Evolutionary conservation across 2,329 filamentous ascomycete genomes (phyloP).

Genomic region (Aspergillus tubingensis): DNA sequence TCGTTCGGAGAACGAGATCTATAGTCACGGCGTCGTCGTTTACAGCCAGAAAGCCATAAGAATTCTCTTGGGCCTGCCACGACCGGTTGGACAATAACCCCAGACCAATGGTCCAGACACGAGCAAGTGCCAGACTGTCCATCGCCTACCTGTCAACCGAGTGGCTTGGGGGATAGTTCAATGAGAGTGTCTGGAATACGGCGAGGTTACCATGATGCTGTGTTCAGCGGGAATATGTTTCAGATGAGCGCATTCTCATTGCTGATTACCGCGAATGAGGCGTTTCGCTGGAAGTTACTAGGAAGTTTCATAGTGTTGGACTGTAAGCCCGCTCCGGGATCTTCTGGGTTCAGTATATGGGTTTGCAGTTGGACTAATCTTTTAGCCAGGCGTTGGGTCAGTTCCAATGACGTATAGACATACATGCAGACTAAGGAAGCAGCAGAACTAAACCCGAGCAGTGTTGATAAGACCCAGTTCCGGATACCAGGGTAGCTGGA

Average conservation of each 20-base stretch:
- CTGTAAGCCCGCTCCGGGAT: not conserved
- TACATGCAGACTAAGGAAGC: not conserved
- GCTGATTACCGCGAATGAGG: not conserved
- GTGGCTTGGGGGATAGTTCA: not conserved
- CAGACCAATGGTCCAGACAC: not conserved
- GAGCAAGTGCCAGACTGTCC: not conserved
- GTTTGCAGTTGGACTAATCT: not conserved
- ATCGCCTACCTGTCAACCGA: not conserved
- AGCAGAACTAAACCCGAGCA: too few species aligned
- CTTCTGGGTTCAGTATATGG: not conserved
- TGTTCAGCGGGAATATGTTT: not conserved
- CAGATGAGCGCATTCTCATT: not conserved
- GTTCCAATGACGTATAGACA: not conserved
- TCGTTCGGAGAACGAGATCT: too few species aligned
- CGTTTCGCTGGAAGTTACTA: too few species aligned
- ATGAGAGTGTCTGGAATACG: not conserved
- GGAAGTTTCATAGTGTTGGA: not conserved
- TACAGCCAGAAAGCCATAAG: not conserved
- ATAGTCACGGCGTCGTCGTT: not conserved
- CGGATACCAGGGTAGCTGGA: not conserved
- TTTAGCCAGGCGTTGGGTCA: not conserved
- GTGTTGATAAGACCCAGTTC: not conserved
- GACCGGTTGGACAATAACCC: not conserved
- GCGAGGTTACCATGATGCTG: not conserved
- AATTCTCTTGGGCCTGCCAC: not conserved